Evolutionary conservation across 495 filamentous ascomycete species (phyloP).

Genomic region (Trypethelium eluteriae): DNA sequence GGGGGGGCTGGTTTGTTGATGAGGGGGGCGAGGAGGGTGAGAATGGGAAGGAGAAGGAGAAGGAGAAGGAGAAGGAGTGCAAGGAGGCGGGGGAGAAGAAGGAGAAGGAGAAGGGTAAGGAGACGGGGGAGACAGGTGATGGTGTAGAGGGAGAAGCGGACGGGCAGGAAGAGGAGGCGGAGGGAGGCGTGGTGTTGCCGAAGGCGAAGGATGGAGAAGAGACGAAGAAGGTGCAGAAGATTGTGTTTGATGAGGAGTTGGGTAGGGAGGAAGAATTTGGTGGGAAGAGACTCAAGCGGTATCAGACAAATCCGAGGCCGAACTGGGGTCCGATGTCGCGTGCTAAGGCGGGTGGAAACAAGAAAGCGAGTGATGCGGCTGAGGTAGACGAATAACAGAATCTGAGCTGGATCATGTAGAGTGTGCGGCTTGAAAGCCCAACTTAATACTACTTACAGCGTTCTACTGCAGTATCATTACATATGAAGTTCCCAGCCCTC

Average conservation of each 20-base stretch:
- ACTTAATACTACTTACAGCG: too few relatives aligned
- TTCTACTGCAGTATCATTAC: too few relatives aligned
- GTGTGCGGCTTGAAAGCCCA: too few relatives aligned
- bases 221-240: slow-evolving; percentile 42
- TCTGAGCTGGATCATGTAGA: too few relatives aligned
- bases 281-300: slow-evolving; percentile 61
- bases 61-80: background rate
- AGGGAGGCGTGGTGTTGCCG: too few relatives aligned
- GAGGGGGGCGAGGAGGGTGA: slow-evolving; percentile 31
- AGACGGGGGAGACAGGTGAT: slow-evolving; percentile 22
- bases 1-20: slow-evolving; percentile 29
- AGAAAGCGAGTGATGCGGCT: background rate
- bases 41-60: slow-evolving; percentile 3
- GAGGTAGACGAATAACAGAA: too few relatives aligned
- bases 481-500: too few relatives aligned
- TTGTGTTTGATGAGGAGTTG: slow-evolving; percentile 76
- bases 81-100: slow-evolving; percentile 8
- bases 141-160: slow-evolving; percentile 21
- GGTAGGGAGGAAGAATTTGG: slow-evolving; percentile 53
- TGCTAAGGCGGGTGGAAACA: slow-evolving; percentile 43
- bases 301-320: slow-evolving; percentile 76
- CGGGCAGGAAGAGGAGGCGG: too few relatives aligned
- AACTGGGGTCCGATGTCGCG: slow-evolving; percentile 91
- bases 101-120: slow-evolving; percentile 17
- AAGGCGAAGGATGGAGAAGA: slow-evolving; percentile 3